phyloP scores from a whole-genome alignment of 176 grass and related monocot species.

The Aegilops umbellulata region DNA sequence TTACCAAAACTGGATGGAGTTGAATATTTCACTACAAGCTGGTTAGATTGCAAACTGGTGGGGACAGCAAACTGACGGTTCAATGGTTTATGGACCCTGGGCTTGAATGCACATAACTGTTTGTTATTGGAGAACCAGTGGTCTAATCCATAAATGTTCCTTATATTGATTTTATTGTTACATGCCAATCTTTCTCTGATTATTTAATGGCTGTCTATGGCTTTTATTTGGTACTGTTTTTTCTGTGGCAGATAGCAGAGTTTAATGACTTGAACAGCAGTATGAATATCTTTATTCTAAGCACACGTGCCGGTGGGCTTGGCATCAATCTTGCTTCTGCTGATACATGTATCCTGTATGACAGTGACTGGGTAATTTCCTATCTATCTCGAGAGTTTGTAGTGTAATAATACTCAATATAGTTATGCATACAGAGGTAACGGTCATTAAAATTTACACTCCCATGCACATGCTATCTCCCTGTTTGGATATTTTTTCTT shows the following conservation, averaged over 20 bases:
- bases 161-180: neutral
- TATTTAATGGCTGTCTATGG: neutral
- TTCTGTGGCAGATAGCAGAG: slow-evolving; percentile 62
- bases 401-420: neutral
- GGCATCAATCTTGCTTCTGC: slow-evolving; percentile 93
- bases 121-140: neutral
- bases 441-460: neutral
- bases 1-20: neutral
- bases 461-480: neutral
- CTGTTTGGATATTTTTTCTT: neutral
- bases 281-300: slow-evolving; percentile 76
- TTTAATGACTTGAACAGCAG: slow-evolving; percentile 81
- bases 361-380: slow-evolving; percentile 83
- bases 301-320: slow-evolving; percentile 89
- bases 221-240: neutral
- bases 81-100: neutral
- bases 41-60: neutral
- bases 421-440: neutral
- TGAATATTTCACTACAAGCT: neutral
- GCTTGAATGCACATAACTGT: neutral
- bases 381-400: neutral
- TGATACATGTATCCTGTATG: slow-evolving; percentile 94
- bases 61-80: neutral
- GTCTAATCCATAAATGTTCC: neutral
- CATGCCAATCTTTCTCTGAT: neutral